Percentiles rank a stretch among this genome's conserved stretches.
Evolutionary conservation across 2,329 filamentous ascomycete genomes (phyloP).

Genomic region (Phyllosticta citribraziliensis): DNA sequence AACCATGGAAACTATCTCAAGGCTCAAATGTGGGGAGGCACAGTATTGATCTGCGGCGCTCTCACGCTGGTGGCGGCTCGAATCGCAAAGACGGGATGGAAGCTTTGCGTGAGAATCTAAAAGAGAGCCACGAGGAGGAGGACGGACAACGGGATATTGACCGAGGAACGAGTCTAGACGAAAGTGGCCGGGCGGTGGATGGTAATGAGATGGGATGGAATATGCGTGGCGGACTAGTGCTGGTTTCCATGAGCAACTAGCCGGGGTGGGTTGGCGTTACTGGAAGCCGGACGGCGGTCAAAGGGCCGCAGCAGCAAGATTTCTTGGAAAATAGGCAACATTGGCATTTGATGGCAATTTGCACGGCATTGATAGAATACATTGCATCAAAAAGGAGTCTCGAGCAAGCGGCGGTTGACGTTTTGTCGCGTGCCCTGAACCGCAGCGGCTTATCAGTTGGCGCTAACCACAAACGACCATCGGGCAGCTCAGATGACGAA

Average conservation of each 20-base stretch:
- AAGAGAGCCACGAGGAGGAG: neutral
- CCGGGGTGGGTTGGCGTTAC: neutral
- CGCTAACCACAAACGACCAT: neutral
- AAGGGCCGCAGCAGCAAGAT: neutral
- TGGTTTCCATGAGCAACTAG: neutral
- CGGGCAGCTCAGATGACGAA: constrained; percentile 10
- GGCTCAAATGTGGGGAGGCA: constrained; percentile 21
- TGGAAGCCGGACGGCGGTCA: neutral
- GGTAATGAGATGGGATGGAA: neutral
- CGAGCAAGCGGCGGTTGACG: neutral
- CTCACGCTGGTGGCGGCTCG: constrained; percentile 21
- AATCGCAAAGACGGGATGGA: constrained; percentile 21
- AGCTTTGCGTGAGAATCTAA: constrained; percentile 21
- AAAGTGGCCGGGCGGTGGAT: neutral
- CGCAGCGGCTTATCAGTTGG: neutral
- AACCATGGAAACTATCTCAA: constrained; percentile 21
- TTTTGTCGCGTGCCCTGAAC: no score
- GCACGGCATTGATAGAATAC: neutral
- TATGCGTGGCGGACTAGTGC: neutral
- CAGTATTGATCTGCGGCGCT: constrained; percentile 21
- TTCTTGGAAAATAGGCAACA: neutral
- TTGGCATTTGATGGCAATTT: neutral
- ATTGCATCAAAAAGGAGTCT: neutral
- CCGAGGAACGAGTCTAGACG: neutral
- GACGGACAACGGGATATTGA: neutral